phyloP scores from a whole-genome alignment of 257 asterid genomes.

The Avicennia marina region DNA sequence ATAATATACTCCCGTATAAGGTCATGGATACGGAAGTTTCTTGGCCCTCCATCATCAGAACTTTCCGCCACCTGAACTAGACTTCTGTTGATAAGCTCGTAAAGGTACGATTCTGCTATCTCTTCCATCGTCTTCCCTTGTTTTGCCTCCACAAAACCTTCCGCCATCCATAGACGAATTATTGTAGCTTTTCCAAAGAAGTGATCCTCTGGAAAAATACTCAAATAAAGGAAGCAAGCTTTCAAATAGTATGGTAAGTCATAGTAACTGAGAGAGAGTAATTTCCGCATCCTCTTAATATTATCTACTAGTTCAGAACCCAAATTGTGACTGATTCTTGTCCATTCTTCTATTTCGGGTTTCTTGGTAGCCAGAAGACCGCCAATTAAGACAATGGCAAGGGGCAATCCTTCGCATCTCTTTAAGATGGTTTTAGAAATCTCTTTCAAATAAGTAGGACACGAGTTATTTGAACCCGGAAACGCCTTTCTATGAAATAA shows the following conservation, averaged over 20 bases:
- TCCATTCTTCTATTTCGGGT: background rate
- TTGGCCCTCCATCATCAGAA: background rate
- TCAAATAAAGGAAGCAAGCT: background rate
- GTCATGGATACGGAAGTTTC: too few relatives aligned
- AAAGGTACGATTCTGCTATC: conserved; percentile 22
- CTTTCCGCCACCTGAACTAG: conserved; percentile 22
- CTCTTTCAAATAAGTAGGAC: conserved; percentile 8
- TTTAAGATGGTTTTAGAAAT: background rate
- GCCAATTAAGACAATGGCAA: conserved; percentile 17
- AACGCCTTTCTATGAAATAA: conserved; percentile 22
- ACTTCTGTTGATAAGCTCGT: conserved; percentile 22
- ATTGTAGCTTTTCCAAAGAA: background rate
- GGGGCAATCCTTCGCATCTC: conserved; percentile 16
- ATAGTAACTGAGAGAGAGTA: conserved; percentile 15
- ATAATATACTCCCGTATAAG: conserved; percentile 12
- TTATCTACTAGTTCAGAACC: conserved; percentile 17
- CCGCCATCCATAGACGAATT: conserved; percentile 30
- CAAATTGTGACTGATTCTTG: conserved; percentile 19
- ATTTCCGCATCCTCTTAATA: background rate
- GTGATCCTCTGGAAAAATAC: conserved; percentile 20
- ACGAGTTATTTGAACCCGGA: background rate
- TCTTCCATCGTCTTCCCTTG: conserved; percentile 18
- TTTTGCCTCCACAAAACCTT: conserved; percentile 25
- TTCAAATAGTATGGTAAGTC: too few relatives aligned
- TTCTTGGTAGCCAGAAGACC: conserved; percentile 17